Percentiles rank a stretch among this genome's conserved stretches.
Evolutionary conservation across 140 eudicot species (phyloP).

Genomic region (Anethum foeniculum): DNA sequence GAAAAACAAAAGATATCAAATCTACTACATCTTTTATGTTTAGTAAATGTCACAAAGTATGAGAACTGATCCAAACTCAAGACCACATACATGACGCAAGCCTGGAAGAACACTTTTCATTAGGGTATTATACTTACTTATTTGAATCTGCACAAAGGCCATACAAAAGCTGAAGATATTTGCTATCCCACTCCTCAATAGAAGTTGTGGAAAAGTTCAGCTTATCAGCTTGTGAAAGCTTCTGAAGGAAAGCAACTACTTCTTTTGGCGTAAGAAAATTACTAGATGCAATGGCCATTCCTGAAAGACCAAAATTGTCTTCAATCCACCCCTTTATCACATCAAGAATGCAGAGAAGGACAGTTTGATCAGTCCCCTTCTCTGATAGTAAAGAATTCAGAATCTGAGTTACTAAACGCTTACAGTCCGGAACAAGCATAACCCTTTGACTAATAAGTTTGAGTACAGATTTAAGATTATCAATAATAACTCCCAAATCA

Average conservation of each 20-base stretch:
- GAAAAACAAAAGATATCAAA: background rate
- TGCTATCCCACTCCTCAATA: conserved; percentile 85
- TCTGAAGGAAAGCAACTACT: conserved; percentile 85
- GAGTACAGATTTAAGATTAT: conserved; percentile 71
- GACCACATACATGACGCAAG: background rate
- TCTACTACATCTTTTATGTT: background rate
- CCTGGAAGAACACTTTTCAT: background rate
- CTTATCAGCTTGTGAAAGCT: conserved; percentile 95
- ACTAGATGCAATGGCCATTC: conserved; percentile 41
- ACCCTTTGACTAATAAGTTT: conserved; percentile 75
- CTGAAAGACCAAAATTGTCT: conserved; percentile 59
- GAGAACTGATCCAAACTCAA: background rate
- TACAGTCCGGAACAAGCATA: conserved; percentile 72
- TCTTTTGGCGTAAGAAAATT: conserved; percentile 78
- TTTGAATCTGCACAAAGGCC: conserved; percentile 97
- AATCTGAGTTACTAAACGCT: conserved; percentile 65
- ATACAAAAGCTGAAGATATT: conserved; percentile 84
- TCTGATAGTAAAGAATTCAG: conserved; percentile 75
- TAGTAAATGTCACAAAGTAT: background rate
- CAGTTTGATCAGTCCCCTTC: conserved; percentile 89
- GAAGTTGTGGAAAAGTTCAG: conserved; percentile 55
- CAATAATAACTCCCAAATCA: conserved; percentile 78
- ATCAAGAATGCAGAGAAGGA: conserved; percentile 82
- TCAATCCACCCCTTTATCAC: conserved; percentile 94
- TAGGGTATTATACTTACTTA: conserved; percentile 39